Base-by-base conservation (phyloP, 2,329 filamentous ascomycete species). In the Trichoderma brevicompactum region DNA sequence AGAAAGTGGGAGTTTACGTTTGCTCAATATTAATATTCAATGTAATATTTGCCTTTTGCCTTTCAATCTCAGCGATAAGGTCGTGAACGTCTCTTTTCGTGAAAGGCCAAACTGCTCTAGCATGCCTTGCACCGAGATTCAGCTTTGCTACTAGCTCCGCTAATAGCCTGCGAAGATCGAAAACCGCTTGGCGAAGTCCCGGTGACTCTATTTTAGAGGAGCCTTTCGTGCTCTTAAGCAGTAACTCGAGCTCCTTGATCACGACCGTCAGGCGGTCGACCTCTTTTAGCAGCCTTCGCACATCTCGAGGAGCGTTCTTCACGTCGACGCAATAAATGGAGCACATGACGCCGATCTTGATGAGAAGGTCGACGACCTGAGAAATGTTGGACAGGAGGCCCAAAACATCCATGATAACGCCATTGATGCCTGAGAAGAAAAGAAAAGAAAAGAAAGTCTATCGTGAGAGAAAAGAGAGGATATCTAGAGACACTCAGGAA, bases 331-430 rank as follows among this genome's bases (percentile, higher is more conserved):
- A 68, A 17, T 67, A 68, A 7, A 64, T 48, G 19, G 65, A 66
- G 44, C 65, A 65, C 60, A 56, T 52, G 7, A 68, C 65, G 6
- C 65, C 65, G 10, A 68, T 53, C 52, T 66, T 68, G 41, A 65
- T 34, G 23, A 68, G 54, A 6, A 68, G 65, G 44, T 68, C 66
- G 4, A 68, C 55, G 38, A 68, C 65, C n/a, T 63, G 60, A 0
- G 36, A 55, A 2, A 68, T 61, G 13, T 65, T 68, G 52, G 65
- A 43, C 2, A 66, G 12, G 36, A 68, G 65, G 23, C 66, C 65
- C 7, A 68, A 17, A 38, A 52, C 60, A 2, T 68, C 66, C 65
- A 67, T 67, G 17, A 36, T 50, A 15, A 41, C 28, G 34, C 32
- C 36, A 58, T 56, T 36, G 12, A 59, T 59, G 55, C n/a, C 5